Percentiles rank a stretch among this genome's conserved stretches.
phyloP scores from a whole-genome alignment of 805 yeast species.

The Metschnikowia borealis region DNA sequence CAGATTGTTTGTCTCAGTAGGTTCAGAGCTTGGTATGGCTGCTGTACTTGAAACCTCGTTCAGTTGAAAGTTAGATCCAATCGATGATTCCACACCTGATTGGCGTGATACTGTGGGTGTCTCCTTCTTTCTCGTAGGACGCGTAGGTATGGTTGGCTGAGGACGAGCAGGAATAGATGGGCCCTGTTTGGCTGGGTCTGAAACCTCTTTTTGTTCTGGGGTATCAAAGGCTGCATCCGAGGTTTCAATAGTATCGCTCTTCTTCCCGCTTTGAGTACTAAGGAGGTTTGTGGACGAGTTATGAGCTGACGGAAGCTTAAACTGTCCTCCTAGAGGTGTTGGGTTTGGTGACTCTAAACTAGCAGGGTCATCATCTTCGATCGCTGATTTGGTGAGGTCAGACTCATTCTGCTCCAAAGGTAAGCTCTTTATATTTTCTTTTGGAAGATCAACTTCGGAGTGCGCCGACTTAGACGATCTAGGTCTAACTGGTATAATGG shows the following conservation, averaged over 20 bases:
- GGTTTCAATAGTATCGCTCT: not conserved
- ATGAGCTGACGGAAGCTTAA: not conserved
- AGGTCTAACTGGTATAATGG: not conserved
- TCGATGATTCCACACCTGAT: not conserved
- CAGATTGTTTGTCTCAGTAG: not conserved
- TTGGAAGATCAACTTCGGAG: not conserved
- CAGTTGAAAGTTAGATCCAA: not conserved
- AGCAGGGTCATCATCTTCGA: not conserved
- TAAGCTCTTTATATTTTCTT: not conserved
- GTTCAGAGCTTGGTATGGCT: too few species aligned
- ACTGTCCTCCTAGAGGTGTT: too few species aligned
- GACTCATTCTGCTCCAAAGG: not conserved
- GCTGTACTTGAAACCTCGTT: not conserved
- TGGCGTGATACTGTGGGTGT: not conserved
- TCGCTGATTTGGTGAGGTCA: not conserved
- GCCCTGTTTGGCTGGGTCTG: not conserved
- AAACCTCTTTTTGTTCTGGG: not conserved
- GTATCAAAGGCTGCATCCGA: too few species aligned
- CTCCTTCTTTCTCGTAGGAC: constrained; percentile 6
- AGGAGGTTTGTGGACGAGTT: not conserved
- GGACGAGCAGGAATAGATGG: not conserved
- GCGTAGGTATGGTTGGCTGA: constrained; percentile 7
- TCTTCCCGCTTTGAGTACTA: too few species aligned
- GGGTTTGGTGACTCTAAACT: not conserved
- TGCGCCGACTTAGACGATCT: not conserved